Base-by-base conservation (phyloP, 2,329 filamentous ascomycete species). In the Amauroascus niger region DNA sequence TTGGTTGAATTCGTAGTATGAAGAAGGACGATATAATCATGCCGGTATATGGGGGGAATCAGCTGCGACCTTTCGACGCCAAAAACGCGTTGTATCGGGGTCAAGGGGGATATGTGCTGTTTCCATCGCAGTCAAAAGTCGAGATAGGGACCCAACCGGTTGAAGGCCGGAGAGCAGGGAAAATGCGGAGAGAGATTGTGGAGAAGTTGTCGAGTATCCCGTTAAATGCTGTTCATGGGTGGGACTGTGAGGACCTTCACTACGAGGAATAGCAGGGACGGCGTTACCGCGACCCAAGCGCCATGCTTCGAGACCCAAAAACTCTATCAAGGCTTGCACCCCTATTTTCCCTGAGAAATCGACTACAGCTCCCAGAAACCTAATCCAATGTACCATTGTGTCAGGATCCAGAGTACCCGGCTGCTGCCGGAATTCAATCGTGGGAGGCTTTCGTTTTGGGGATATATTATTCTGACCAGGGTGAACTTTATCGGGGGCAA, bases 331-430 rank as follows among this genome's bases (percentile, higher is more conserved):
- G 7, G 55, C 41, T 35, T 48, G 35, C 5, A 48, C 35, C 1
- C 18, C 43, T 18, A 60, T 46, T 26, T 52, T 53, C 32, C 41
- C 45, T 1, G 57, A 50, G 30, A 60, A 55, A 24, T 60, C 57
- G 9, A 59, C 52, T 39, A 60, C 22, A 32, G 55, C 54, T 0
- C 43, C 46, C 6, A 59, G 32, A 32, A 59, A 55, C 46, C 37
- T 57, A 33, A 59, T 33, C 57, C 55, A 60, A 33, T 57, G 53
- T 9, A 57, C 40, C 48, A 60, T 53, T 6, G 51, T 55, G 24
- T 58, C 57, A 20, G 53, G 53, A 26, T 60, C 57, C 13, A 58
- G 13, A 14, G 57, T 57, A 8, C 53, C 55, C 24, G 43, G 39
- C 22, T 53, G 55, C 16, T 57, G 55, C 16, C 55, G 53, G 46